Base-by-base conservation (phyloP, 352 stramenopile genomes). In the Phytophthora fragariae region DNA sequence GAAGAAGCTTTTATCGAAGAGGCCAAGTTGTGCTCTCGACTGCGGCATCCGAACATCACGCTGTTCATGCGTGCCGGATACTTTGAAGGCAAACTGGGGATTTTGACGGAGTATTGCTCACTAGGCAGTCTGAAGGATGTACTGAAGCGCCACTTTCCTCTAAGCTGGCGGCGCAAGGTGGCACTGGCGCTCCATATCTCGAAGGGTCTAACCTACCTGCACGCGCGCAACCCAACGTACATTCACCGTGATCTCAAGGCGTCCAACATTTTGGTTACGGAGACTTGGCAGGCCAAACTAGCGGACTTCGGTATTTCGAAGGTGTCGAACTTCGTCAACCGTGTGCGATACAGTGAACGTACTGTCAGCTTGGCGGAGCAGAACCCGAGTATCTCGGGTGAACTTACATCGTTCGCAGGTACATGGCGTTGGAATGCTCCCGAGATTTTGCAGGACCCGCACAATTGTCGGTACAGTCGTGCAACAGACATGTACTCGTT, bases 401-500 rank as follows among this genome's bases (percentile, higher is more conserved):
- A 92, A 52, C 74, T 80, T 17, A 92, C 85, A 8, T 88, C 80
- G 19, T 92, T 92, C 65, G 85, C 85, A 9, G 85, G 85, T 10
- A 92, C 85, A 12, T 92, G 85, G 85, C 83, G 85, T 17, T 92
- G 85, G 85, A 92, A 92, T 61, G 80, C 85, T 17, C 85, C 85
- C 1, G 85, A 92, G 62, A 82, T 92, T n/a, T 65, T 92, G 17
- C 75, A 81, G 19, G 85, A 92, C 47, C 81, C 85, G 37, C 84
- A 85, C 71, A 90, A 90, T 33, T 90, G 83, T 64, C 76, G 81
- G 19, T 92, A 91, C 66, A 90, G 75, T 29, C 80, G 83, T 17
- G 79, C 77, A 10, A 92, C 83, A 4, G 85, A 92, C 67, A 91
- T 92, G 81, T 92, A 92, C 65, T 89, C 80, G 37, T 92, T 92